Evolutionary conservation across 805 yeast genomes (phyloP), one percentile per base, ranked within the genome.

Genomic region (Priceomyces haplophilus): DNA sequence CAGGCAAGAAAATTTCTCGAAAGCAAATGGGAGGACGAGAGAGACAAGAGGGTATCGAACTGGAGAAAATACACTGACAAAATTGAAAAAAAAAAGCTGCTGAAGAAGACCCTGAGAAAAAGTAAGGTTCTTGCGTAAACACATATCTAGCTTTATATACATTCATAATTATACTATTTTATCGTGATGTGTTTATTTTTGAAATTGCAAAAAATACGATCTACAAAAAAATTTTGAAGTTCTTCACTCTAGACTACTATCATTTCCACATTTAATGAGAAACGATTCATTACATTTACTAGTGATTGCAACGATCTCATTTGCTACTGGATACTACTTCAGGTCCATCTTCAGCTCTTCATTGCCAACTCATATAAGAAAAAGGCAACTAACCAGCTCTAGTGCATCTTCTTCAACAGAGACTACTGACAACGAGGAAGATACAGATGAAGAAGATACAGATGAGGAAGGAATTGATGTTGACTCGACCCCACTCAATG

Each of bases 401-500:
- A 19, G 37, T n/a, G 10, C 16, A 7, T 18, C 37, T 3, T 19
- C 13, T 10, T 12, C 21, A 19, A 6, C 37, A 4, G 21, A 12
- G 20, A 7, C 11, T 3, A 18, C 35, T 13, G 24, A 21, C 8
- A 6, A 7, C 8, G 13, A 6, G 35, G 37, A 34, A 19, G 8
- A 4, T 13, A 7, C 23, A 12, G 37, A 34, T 18, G 37, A 65
- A 18, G 77, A 51, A 15, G 77, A 72, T 3, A 75, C 71, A 10
- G 83, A 79, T 17, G 78, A 73, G 38, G 82, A 75, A 20, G 65
- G 62, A 13, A 59, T 75, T 23, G 85, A 80, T 41, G 72, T 84
- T 37, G 78, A 85, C 49, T 82, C 88, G 0, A 62, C 69, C 0
- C 63, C 77, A 1, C 64, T 86, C 49, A 84, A 84, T 52, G 80